These are phyloP conservation scores for Botrytis fragariae DNA, from an alignment of 2,329 filamentous ascomycete species.

Conservation along the genomic window DNA sequence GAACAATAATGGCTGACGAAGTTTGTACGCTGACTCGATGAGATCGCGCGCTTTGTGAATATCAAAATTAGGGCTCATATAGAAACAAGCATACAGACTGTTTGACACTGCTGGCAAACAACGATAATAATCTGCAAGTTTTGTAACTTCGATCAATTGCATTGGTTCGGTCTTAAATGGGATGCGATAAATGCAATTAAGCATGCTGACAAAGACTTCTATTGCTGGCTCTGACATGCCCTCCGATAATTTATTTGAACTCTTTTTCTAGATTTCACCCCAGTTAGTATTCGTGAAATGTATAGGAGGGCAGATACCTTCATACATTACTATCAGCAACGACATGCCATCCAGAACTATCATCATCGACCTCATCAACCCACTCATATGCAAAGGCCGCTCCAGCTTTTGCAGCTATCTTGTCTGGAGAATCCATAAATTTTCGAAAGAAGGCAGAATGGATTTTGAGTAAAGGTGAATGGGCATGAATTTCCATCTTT, in stretches of 20 bases:
- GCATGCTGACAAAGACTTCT: not conserved
- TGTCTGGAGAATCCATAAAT: conserved; percentile 23
- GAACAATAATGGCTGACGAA: not conserved
- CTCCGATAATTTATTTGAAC: too few species aligned
- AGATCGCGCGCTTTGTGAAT: not conserved
- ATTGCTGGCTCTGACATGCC: not conserved
- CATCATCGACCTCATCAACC: not conserved
- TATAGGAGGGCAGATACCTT: too few species aligned
- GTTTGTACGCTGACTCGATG: not conserved
- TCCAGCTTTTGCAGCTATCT: not conserved
- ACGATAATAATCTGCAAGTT: not conserved
- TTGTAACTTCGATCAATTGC: not conserved
- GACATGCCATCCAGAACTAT: not conserved
- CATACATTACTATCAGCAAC: not conserved
- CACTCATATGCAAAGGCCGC: not conserved
- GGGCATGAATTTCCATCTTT: conserved; percentile 9
- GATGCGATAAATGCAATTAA: not conserved
- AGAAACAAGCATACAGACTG: not conserved
- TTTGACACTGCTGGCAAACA: not conserved
- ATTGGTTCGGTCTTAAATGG: not conserved
- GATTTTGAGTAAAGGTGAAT: conserved; percentile 17
- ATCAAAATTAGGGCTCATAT: not conserved
- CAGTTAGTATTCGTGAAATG: too few species aligned
- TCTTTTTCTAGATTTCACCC: too few species aligned
- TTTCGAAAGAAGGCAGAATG: conserved; percentile 22